A percentile compares a stretch with the other conserved stretches of the same genome.
phyloP scores from a whole-genome alignment of 495 filamentous ascomycete genomes.

The Rusavskia elegans region DNA sequence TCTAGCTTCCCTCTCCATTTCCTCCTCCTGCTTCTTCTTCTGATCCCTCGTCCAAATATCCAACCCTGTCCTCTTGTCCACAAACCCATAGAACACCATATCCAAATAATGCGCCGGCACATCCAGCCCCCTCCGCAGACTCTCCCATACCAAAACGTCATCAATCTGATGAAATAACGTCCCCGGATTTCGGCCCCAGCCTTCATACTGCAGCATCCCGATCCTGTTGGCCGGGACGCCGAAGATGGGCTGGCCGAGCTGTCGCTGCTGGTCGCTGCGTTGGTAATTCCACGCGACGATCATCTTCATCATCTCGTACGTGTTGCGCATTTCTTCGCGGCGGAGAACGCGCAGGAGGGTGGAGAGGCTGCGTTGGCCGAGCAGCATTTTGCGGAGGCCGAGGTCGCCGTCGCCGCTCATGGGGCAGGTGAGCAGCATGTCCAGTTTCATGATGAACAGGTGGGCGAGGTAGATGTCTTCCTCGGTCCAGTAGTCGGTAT shows the following conservation, averaged over 20 bases:
- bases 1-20: background rate
- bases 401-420: conserved; percentile 21
- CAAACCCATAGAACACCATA: conserved; percentile 40
- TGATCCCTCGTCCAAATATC: conserved; percentile 22
- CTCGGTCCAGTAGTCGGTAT: conserved; percentile 30
- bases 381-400: conserved; percentile 33
- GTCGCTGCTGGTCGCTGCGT: conserved; percentile 1
- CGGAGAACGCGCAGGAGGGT: conserved; percentile 33
- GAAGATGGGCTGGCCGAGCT: conserved; percentile 14
- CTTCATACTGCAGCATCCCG: conserved; percentile 33
- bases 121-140: conserved; percentile 26
- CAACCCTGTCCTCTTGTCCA: conserved; percentile 26
- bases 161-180: conserved; percentile 34
- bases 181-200: conserved; percentile 25
- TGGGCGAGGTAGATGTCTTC: conserved; percentile 36
- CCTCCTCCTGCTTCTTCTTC: conserved; percentile 9
- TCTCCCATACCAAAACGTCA: conserved; percentile 37
- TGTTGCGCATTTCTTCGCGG: conserved; percentile 19
- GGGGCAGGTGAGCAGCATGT: conserved; percentile 40
- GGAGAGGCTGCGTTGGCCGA: conserved; percentile 39
- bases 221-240: conserved; percentile 33
- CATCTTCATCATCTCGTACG: conserved; percentile 27
- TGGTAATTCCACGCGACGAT: conserved; percentile 23
- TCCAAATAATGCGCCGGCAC: conserved; percentile 24
- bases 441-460: conserved; percentile 45